A percentile compares a stretch with the other conserved stretches of the same genome.
phyloP scores from a whole-genome alignment of 805 yeast genomes.

The Hanseniaspora thailandica region DNA sequence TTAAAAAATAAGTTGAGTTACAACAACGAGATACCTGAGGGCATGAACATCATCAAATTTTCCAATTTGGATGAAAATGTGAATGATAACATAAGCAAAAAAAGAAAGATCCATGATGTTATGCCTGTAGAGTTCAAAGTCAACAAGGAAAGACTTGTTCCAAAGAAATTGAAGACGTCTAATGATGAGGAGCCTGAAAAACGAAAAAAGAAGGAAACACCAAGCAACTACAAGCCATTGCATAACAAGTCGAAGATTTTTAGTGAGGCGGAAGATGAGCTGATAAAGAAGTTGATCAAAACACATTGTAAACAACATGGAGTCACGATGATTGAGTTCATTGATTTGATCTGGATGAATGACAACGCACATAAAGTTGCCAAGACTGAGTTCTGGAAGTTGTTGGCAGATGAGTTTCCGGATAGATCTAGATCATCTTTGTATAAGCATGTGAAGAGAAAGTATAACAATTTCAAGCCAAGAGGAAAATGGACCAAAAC shows the following conservation, averaged over 20 bases:
- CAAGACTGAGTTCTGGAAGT: constrained; percentile 58
- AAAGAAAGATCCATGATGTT: background rate
- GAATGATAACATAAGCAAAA: background rate
- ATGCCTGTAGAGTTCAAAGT: constrained; percentile 13
- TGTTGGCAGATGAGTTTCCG: constrained; percentile 65
- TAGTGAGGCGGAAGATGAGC: constrained; percentile 44
- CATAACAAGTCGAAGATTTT: constrained; percentile 19
- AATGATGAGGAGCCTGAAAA: constrained; percentile 13
- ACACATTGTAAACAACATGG: constrained; percentile 56
- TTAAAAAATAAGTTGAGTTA: background rate
- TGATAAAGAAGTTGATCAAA: constrained; percentile 59
- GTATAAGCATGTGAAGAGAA: constrained; percentile 83
- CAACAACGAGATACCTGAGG: background rate
- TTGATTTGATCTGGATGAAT: constrained; percentile 78
- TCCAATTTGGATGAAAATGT: background rate
- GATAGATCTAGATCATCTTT: constrained; percentile 78
- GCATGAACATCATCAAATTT: background rate
- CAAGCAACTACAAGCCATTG: constrained; percentile 21
- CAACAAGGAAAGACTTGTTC: constrained; percentile 18
- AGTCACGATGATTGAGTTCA: constrained; percentile 54
- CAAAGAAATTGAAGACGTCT: constrained; percentile 14
- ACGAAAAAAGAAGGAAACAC: constrained; percentile 35
- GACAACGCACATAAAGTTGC: constrained; percentile 67
- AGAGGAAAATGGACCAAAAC: constrained; percentile 84
- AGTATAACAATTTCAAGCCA: constrained; percentile 74